These are phyloP conservation scores for Medakamo hakoo DNA, from an alignment of 139 green algal genomes.

Conservation along the genomic window DNA sequence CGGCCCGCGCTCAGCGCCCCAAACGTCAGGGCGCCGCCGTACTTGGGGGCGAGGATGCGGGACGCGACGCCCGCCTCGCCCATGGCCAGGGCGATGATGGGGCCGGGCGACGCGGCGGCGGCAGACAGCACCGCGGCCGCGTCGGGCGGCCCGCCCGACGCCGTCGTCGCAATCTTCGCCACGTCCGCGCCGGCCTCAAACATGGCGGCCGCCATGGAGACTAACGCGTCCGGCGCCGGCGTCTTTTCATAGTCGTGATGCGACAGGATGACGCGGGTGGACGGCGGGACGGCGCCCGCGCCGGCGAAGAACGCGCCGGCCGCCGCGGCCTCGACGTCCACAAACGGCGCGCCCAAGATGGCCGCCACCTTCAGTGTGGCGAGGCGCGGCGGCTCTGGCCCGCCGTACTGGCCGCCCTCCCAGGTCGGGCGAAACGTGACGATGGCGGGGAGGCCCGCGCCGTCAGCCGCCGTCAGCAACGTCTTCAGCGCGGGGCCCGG, in stretches of 20 bases:
- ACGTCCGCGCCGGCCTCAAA: constrained; percentile 55
- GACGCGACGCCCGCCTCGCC: constrained; percentile 67
- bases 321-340: constrained; percentile 85
- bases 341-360: constrained; percentile 53
- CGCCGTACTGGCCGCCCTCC: constrained; percentile 81
- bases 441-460: constrained; percentile 39
- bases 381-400: constrained; percentile 51
- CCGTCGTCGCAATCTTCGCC: constrained; percentile 84
- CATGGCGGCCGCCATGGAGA: constrained; percentile 29
- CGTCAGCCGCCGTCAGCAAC: constrained; percentile 34
- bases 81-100: constrained; percentile 84
- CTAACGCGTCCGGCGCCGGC: constrained; percentile 46
- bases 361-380: constrained; percentile 51
- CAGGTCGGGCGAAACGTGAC: constrained; percentile 73
- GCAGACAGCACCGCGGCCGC: constrained; percentile 47
- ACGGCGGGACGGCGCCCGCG: constrained; percentile 14
- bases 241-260: constrained; percentile 80
- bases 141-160: constrained; percentile 67
- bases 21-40: constrained; percentile 88
- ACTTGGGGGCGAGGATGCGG: constrained; percentile 85
- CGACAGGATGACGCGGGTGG: constrained; percentile 79
- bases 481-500: constrained; percentile 28
- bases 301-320: constrained; percentile 49
- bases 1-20: constrained; percentile 51
- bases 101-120: constrained; percentile 20